Evolutionary conservation across 495 filamentous ascomycete species (phyloP), one percentile per base, ranked within the genome.

Genomic region (Penicillium arizonense): DNA sequence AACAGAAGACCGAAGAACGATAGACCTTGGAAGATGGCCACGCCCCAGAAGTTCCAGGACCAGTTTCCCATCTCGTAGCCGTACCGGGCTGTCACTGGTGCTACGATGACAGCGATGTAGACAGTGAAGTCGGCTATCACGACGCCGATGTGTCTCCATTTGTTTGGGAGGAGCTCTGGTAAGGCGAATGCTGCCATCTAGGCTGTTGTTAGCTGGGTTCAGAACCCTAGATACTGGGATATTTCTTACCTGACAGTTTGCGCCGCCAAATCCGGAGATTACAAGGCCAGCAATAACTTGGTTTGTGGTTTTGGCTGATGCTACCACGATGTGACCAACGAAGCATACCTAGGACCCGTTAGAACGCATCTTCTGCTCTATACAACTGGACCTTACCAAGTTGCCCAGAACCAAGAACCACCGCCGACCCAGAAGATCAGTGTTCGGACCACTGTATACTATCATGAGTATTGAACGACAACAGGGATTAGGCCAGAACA

Each of bases 321-420:
- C 62, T 7, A 59, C 59, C 7, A 65, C 46, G 16, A 65, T 56
- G 40, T 59, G 59, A n/a, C 62, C 62, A 7, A 59, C n/a, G 32
- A 58, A 59, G 40, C 55, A 58, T 14, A 63, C 46, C 59, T 62
- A 20, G 12, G 16, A 20, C 35, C 12, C 21, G 23, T 48, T 23
- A 28, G 37, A 7, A 37, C 11, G 26, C 20, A 26, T 8, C 7
- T 9, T 39, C 1, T 38, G 14, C 2, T 10, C 4, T 35, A 7
- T 5, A 39, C 9, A 24, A 1, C 14, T 18, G 7, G 2, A 24
- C 5, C 24, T 41, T 53, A 64, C 55, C 55, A 65, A 36, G 44
- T 65, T 65, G 0, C 59, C 62, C 34, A 61, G 38, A 3, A 62
- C 56, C n/a, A 65, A 41, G 47, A 65, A 62, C 62, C 62, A 65